Base-by-base conservation (phyloP, 805 yeast species). In the Middelhovenomyces tepae region DNA sequence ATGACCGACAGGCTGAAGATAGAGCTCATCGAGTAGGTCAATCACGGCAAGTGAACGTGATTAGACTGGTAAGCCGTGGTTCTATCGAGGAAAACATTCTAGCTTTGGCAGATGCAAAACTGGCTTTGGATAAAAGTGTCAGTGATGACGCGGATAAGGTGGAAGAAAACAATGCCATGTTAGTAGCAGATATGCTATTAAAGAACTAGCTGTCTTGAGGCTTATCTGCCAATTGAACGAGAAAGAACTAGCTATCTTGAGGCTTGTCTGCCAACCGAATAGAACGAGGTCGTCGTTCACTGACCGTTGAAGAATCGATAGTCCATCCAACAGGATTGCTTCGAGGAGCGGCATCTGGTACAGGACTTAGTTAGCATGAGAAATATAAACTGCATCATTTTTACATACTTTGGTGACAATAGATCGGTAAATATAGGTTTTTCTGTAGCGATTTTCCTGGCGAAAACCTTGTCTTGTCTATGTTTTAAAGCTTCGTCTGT, bases 21-120 rank as follows among this genome's bases (percentile, higher is more conserved):
- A 73, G 99, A 53, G 95, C 97, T 0, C 99, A 91, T 56, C 72
- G 99, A 57, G 95, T 91, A 16, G 98, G 98, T 1, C 97, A 89
- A 60, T 74, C 78, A 5, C 73, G 78, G 35, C 84, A 81, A 31
- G 99, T 91, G 14, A 62, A 65, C 34, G 95, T 93, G 11, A 69
- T 73, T 25, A 73, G 93, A 36, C 59, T 91, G 40, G 75, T 91
- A 33, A 71, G 81, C 7, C 69, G 67, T 42, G 67, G 74, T 36
- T 75, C 95, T 1, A 80, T 91, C 24, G 99, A 91, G 47, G 96
- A 89, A 56, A 85, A 81, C 46, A 87, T 91, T 46, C 66, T 78
- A 39, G 76, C 75, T 47, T 60, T 91, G 50, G 97, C 96, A 0
- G 82, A 82, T 49, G 84, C 89, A 49, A 91, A 91, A 57, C 67